Base-by-base conservation (phyloP, 179 eudicot species). In the Beta corolliflora region DNA sequence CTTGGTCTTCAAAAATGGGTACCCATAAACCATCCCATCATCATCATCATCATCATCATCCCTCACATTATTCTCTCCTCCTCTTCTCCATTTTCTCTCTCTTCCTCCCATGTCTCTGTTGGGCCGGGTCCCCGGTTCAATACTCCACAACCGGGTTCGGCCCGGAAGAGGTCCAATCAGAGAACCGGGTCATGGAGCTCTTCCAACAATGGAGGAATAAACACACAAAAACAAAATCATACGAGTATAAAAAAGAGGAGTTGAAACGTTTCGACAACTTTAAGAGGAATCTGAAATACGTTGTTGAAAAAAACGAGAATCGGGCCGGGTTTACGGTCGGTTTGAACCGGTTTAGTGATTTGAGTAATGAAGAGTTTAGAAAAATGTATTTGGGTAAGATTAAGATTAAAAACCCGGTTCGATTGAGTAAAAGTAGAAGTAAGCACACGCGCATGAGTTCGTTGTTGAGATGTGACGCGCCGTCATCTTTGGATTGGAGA, bases 281-380 rank as follows among this genome's bases (percentile, higher is more conserved):
- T 68, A 81, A 77, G 78, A 55, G 83, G 78, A 92, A 91, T 82
- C 45, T 90, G 41, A 86, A 81, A 82, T 92, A 85, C 52, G 77
- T 93, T 29, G 68, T 81, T n/a, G 90, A 85, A 74, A 85, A 52
- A 31, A 90, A 83, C 61, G 81, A 78, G 53, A 79, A 78, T 52
- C 88, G 82, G 83, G 60, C 60, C 6, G 90, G 86, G 71, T 87
- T 82, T 48, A 8, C 64, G 1, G 87, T 93, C 12, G 97, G 97
- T 18, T 65, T 92, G 81, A 93, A 89, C 85, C 88, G 85, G 87
- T 92, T 93, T 72, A 91, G 95, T 25, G 97, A 90, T 86, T 55
- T 93, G 87, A 92, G 92, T 68, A 90, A 91, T 77, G 91, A 90
- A 58, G 97, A 93, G 84, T 93, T 89, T 54, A 86, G 74, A 79